Evolutionary conservation across 2,329 filamentous ascomycete genomes (phyloP).

Genomic region (Verticillium dahliae): DNA sequence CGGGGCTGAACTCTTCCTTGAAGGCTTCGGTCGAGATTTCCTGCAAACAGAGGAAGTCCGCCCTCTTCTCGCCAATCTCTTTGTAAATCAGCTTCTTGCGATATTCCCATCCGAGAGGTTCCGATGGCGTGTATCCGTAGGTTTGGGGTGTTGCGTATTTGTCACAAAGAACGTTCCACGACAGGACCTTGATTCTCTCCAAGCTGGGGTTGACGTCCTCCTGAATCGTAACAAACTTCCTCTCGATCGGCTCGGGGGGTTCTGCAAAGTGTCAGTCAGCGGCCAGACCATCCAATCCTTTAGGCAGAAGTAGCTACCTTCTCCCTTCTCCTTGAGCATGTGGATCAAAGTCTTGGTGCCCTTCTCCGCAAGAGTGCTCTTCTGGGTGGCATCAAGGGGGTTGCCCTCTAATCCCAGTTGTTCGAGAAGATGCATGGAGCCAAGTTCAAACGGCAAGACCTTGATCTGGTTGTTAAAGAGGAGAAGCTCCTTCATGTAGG

Average conservation of each 20-base stretch:
- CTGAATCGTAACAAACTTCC: conserved; percentile 73
- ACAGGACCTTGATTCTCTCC: conserved; percentile 77
- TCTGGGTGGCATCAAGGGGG: conserved; percentile 68
- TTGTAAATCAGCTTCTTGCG: conserved; percentile 76
- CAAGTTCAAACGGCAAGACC: conserved; percentile 77
- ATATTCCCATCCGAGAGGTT: conserved; percentile 80
- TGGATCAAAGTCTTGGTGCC: conserved; percentile 82
- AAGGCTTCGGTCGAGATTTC: conserved; percentile 91
- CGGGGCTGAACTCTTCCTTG: conserved; percentile 83
- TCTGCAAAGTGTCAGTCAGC: conserved; percentile 33
- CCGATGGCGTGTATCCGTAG: conserved; percentile 85
- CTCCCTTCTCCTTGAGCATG: conserved; percentile 75
- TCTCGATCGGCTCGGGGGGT: conserved; percentile 67
- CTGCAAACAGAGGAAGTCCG: conserved; percentile 89
- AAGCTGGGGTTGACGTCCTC: conserved; percentile 52
- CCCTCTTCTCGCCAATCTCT: conserved; percentile 71
- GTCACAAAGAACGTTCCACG: conserved; percentile 94
- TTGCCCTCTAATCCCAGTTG: conserved; percentile 91
- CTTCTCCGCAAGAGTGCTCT: conserved; percentile 77
- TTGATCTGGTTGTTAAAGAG: conserved; percentile 88
- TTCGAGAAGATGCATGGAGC: conserved; percentile 81
- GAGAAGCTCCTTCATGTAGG: conserved; percentile 76
- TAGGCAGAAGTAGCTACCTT: conserved; percentile 46
- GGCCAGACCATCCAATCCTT: neutral
- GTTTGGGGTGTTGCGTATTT: conserved; percentile 78